Base-by-base conservation (phyloP, 2,329 filamentous ascomycete species). In the Cladobotryum protrusum region DNA sequence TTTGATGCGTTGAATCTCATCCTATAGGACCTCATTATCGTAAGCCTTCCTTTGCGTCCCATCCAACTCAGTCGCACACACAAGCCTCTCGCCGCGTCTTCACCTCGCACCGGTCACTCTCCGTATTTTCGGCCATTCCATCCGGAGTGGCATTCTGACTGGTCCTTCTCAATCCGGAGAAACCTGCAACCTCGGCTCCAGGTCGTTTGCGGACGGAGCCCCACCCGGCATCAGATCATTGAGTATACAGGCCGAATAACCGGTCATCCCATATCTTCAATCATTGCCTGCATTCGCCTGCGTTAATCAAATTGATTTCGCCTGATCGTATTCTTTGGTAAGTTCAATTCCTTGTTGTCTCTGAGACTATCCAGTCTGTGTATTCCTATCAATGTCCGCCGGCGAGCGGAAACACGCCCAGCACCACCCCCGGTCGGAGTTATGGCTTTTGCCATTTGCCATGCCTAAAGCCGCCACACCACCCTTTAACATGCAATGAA, bases 341-440 rank as follows among this genome's bases (percentile, higher is more conserved):
- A 51, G 49, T 51, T n/a, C 40, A 40, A 20, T 44, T 44, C 17
- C 15, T 37, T n/a, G 44, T 44, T 29, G 24, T 34, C 34, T 35
- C 15, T 43, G 24, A 9, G 24, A 29, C 33, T 18, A 29, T 14
- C 15, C 32, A 24, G 12, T 36, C 37, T 46, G 49, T 24, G 29
- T 45, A 18, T 43, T 37, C 34, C 36, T 19, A 49, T 50, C 56
- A 57, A 53, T 54, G 46, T 51, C 47, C 43, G 49, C 40, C 35
- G 42, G 45, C 15, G 20, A 43, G 54, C 55, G 53, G 56, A 56
- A 52, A 48, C 50, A 43, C 44, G 11, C 12, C 40, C 48, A 49
- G 49, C 29, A 29, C 24, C 24, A 29, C 24, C 24, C 24, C 24
- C 24, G 24, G 24, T 29, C 24, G 24, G 24, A 29, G 24, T 8